These are phyloP conservation scores for Huntiella savannae DNA, from an alignment of 2,329 filamentous ascomycete species.

Conservation along the genomic window DNA sequence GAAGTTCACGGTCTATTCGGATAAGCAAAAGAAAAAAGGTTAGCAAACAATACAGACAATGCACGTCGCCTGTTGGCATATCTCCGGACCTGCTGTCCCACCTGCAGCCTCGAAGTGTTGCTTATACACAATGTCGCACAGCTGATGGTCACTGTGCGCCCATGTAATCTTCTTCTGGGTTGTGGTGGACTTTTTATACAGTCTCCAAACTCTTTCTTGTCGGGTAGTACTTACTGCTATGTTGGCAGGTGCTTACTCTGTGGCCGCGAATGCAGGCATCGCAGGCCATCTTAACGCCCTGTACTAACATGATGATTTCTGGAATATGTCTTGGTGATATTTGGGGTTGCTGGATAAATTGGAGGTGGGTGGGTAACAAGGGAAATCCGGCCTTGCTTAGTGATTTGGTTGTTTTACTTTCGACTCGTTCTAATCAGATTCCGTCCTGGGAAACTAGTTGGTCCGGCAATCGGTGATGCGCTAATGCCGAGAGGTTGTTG, in stretches of 20 bases:
- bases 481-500: too few species aligned
- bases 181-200: too few species aligned
- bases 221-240: conserved; percentile 51
- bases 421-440: too few species aligned
- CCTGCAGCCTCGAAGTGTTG: too few species aligned
- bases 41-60: too few species aligned
- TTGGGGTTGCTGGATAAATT: background rate
- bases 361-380: background rate
- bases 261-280: conserved; percentile 96
- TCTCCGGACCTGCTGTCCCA: too few species aligned
- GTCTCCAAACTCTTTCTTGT: background rate
- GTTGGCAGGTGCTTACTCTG: conserved; percentile 95
- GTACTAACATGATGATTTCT: conserved; percentile 49
- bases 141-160: too few species aligned
- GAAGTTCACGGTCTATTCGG: conserved; percentile 8
- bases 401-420: background rate
- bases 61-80: too few species aligned
- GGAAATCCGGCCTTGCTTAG: background rate
- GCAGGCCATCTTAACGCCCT: conserved; percentile 96
- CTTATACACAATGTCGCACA: too few species aligned
- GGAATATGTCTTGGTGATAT: background rate
- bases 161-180: too few species aligned
- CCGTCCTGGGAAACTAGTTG: too few species aligned
- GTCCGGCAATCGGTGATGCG: too few species aligned
- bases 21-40: background rate